Base-by-base conservation (phyloP, 2,329 filamentous ascomycete species). In the Alternaria viburni region DNA sequence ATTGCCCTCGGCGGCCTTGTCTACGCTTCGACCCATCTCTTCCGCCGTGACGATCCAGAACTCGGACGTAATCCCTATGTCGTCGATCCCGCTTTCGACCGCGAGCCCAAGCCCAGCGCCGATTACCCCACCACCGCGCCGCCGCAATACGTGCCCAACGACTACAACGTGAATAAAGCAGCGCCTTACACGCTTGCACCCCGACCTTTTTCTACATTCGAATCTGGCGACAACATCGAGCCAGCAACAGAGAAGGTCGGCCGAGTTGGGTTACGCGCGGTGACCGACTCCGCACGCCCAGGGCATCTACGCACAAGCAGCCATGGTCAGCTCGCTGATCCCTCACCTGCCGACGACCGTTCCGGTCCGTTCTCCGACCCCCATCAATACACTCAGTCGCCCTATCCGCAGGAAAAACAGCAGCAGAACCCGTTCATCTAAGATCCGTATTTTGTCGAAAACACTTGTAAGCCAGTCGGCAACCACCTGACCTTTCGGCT, bases 1-100 rank as follows among this genome's bases (percentile, higher is more conserved):
- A 86, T 97, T 62, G 87, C 93, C 5, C 84, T 97, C 36, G 85
- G 92, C 51, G 96, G 93, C 52, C 80, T 95, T 59, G 80, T 88
- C 51, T 88, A 93, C 62, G 90, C 90, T 26, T 79, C 89, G 61
- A 84, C 85, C 32, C 85, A 89, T 59, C 88, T 91, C 81, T 82
- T 83, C 26, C 85, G 86, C 2, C 88, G 89, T 57, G 89, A 88
- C 66, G 56, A 65, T 23, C 25, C 59, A 62, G 62, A 65, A 58
- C 56, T 54, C 32, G 65, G 56, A 51, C 49, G 32, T n/a, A 67
- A 67, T 28, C 65, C 74, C 30, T 81, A 81, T 64, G 69, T 73
- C 43, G 65, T 76, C 56, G 74, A 81, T 50, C 74, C 76, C 10
- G 63, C 69, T 55, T 64, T 65, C 25, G 69, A 74, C 52, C 58